These are phyloP conservation scores for Blastobotrys malaysiensis DNA, from an alignment of 1,139 yeast species.

Conservation along the genomic window DNA sequence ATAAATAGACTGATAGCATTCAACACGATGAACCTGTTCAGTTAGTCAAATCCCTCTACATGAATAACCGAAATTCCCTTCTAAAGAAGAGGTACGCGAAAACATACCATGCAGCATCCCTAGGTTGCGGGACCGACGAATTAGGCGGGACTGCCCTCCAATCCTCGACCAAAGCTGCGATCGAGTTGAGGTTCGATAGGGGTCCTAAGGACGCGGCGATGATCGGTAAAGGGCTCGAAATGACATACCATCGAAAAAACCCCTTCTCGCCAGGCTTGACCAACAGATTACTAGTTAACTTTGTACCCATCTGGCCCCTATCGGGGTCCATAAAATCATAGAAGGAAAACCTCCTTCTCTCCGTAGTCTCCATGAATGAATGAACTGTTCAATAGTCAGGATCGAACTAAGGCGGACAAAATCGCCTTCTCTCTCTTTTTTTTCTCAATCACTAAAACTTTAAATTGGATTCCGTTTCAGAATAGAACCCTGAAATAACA, in stretches of 20 bases:
- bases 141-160: constrained; percentile 43
- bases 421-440: too few relatives aligned
- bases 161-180: constrained; percentile 63
- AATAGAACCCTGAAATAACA: neutral
- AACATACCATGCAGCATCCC: neutral
- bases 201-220: constrained; percentile 77
- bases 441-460: neutral
- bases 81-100: too few relatives aligned
- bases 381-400: neutral
- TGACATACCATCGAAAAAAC: constrained; percentile 45
- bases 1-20: constrained; percentile 57
- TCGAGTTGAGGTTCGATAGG: constrained; percentile 62
- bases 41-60: constrained; percentile 15
- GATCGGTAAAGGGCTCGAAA: constrained; percentile 65
- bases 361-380: neutral
- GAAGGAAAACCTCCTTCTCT: neutral
- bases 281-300: constrained; percentile 5
- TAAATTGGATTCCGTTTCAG: neutral
- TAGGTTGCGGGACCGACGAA: neutral
- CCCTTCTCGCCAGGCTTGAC: constrained; percentile 21
- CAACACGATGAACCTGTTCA: constrained; percentile 42
- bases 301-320: neutral
- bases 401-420: neutral
- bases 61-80: neutral
- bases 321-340: neutral